Conservation (phyloP, 345 rosid species). For the Ailanthus altissimus region DNA sequence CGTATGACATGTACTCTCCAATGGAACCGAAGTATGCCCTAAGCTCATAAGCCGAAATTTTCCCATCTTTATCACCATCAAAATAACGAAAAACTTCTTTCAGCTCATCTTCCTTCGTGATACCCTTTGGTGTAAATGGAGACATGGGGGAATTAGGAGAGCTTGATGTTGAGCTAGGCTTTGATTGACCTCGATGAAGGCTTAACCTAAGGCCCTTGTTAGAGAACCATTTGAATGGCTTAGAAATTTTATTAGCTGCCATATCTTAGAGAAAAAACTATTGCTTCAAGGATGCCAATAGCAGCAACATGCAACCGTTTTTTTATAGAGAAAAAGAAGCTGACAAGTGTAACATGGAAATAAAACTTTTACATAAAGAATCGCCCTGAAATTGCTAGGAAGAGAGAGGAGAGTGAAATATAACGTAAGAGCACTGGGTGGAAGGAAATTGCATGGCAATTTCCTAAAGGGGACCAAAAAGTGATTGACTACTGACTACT, state of each 20-base stretch:
- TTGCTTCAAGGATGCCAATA: neutral
- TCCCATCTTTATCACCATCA: slow-evolving; percentile 73
- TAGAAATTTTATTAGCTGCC: slow-evolving; percentile 29
- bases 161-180: slow-evolving; percentile 21
- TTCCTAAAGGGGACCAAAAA: slow-evolving; percentile 30
- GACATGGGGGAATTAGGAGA: slow-evolving; percentile 25
- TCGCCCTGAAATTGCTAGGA: slow-evolving; percentile 25
- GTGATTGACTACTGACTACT: neutral
- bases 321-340: neutral
- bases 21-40: slow-evolving; percentile 63
- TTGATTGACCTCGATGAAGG: slow-evolving; percentile 27
- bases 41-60: slow-evolving; percentile 72
- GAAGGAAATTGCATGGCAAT: slow-evolving; percentile 37
- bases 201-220: slow-evolving; percentile 35
- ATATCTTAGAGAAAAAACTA: neutral
- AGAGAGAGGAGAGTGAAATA: neutral
- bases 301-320: neutral
- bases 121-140: neutral
- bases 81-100: slow-evolving; percentile 60
- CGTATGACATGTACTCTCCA: slow-evolving; percentile 69
- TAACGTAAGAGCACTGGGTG: neutral
- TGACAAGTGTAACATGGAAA: neutral
- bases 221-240: slow-evolving; percentile 37
- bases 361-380: neutral
- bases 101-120: slow-evolving; percentile 43